These are phyloP conservation scores for Pyrenochaeta sp. DNA, from an alignment of 2,329 filamentous ascomycete species.

Conservation along the genomic window DNA sequence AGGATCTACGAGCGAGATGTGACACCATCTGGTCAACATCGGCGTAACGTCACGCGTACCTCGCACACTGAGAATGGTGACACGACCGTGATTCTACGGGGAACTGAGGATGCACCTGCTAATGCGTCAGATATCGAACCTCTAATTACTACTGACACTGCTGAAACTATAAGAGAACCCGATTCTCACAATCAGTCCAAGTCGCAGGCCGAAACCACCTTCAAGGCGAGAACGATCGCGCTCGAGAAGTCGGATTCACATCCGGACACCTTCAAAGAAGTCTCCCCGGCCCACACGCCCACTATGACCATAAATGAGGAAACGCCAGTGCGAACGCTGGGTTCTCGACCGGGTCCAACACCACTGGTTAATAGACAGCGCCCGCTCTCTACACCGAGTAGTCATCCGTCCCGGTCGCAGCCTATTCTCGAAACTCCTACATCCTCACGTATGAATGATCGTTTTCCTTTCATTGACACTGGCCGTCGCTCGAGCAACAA, in stretches of 20 bases:
- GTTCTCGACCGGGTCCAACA: background rate
- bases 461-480: conserved; percentile 53
- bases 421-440: conserved; percentile 23
- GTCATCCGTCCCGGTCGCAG: conserved; percentile 16
- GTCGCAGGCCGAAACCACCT: background rate
- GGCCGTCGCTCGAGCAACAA: conserved; percentile 40
- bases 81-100: conserved; percentile 26
- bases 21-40: conserved; percentile 17
- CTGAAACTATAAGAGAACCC: background rate
- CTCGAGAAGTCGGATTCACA: conserved; percentile 4
- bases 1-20: conserved; percentile 36
- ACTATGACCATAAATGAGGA: background rate
- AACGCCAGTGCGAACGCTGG: background rate
- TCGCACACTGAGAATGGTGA: conserved; percentile 41
- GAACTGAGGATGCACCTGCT: conserved; percentile 15
- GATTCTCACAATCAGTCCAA: background rate
- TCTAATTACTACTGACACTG: background rate
- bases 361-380: background rate
- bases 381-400: conserved; percentile 9
- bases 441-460: conserved; percentile 55
- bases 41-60: conserved; percentile 21
- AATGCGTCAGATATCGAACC: background rate
- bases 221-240: background rate
- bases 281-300: background rate
- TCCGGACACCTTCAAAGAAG: conserved; percentile 9